phyloP scores from a whole-genome alignment of 192 early-diverging fungal genomes.

The Podila verticillata region DNA sequence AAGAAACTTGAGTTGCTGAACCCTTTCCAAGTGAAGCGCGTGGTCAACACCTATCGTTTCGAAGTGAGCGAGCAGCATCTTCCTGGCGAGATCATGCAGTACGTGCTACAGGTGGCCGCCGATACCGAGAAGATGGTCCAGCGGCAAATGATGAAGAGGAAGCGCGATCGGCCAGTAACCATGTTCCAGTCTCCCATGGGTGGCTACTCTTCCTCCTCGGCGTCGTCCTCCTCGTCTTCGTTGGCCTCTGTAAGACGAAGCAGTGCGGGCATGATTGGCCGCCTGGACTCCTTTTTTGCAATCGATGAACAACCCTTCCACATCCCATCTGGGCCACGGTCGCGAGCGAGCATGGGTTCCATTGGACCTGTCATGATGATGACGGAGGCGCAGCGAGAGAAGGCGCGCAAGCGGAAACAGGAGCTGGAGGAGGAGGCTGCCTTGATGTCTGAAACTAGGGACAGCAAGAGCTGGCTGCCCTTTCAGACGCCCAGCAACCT shows the following conservation, averaged over 20 bases:
- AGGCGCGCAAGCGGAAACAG: neutral
- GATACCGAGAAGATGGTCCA: conserved; percentile 62
- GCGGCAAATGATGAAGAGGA: conserved; percentile 11
- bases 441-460: conserved; percentile 10
- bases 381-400: neutral
- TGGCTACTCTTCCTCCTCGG: neutral
- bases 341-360: neutral
- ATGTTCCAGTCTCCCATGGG: neutral
- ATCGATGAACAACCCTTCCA: neutral
- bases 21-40: conserved; percentile 73
- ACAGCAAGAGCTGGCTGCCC: conserved; percentile 21
- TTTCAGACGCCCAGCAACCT: conserved; percentile 25
- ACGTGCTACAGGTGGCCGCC: conserved; percentile 74
- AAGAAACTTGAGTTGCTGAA: conserved; percentile 72
- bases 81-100: conserved; percentile 75
- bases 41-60: conserved; percentile 84
- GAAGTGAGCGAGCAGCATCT: conserved; percentile 86
- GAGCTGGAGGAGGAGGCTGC: neutral
- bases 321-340: neutral
- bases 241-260: neutral
- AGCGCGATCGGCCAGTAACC: neutral
- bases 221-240: conserved; percentile 1
- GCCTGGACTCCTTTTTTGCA: neutral
- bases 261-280: neutral
- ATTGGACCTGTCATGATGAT: conserved; percentile 2